Evolutionary conservation across 2,329 filamentous ascomycete species (phyloP), one percentile per base, ranked within the genome.

Genomic region (Cladosporium sp.): DNA sequence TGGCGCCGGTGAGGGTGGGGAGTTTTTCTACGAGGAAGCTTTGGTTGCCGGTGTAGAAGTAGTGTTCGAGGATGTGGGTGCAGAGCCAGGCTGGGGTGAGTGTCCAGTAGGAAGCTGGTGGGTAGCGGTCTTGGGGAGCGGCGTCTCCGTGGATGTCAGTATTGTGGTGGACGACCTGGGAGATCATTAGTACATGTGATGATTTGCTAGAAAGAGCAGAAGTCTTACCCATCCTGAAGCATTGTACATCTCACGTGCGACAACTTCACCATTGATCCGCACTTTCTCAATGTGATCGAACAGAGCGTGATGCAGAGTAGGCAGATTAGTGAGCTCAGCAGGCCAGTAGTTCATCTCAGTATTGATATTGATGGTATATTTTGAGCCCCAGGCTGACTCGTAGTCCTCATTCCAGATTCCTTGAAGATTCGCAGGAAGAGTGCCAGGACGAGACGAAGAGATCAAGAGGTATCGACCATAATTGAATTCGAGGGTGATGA

Each of bases 271-370:
- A 0, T 77, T 69, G 0, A 78, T 71, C 76, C 77, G 80, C 0
- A 70, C 80, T 15, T 78, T 63, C 4, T 66, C 54, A 64, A 83
- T 80, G 49, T 77, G 80, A 7, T 74, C 64, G 71, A 75, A 82
- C 0, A 79, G 61, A 0, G 74, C 70, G 0, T 63, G 59, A 40
- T 77, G 70, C 1, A 77, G 67, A 2, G 64, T 64, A 0, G 69
- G 70, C 0, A 81, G 63, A 0, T 77, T 78, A 0, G 76, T 78
- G 46, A 78, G 71, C 29, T 80, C 77, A 2, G 73, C 72, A 1
- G 66, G 68, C 79, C 79, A 83, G 56, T 82, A 73, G 52, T 82
- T 82, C 79, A 82, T 82, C 55, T 83, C 77, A 0, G 82, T 50
- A 50, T 82, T 82, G 57, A 83, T 81, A 53, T 82, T 78, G 33